Base-by-base conservation (phyloP, 106 monocot species). In the Allium fistulosum region DNA sequence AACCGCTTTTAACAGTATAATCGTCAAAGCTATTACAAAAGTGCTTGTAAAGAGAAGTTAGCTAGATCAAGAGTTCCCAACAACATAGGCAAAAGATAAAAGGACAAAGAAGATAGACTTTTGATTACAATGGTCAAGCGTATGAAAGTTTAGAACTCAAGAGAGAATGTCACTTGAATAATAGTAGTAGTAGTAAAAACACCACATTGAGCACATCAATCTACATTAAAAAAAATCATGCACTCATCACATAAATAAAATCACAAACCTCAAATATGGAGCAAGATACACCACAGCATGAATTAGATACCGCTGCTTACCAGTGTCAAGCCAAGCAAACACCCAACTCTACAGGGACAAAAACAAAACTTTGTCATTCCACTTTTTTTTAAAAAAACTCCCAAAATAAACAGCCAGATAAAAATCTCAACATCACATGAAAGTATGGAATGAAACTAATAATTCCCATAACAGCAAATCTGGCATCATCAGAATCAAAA, bases 381-480 rank as follows among this genome's bases (percentile, higher is more conserved):
- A 22, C 22, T 22, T 1, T 22, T 0, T 22, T 22, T 22, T 22
- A 22, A 22, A 22, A 22, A 22, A 22, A 22, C 22, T 22, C 22
- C 22, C 22, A 16, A 61, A 17, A 22, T 0, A 22, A 22, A 1
- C 0, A 1, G 22, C 22, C n/a, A n/a, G 22, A 46, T 28, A 28
- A 50, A 16, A 7, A 7, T 51, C 17, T 11, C 46, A 97, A 91
- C 92, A 92, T 69, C 96, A 91, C 92, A 77, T 92, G 84, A 78
- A 97, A 97, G 82, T 92, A 97, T 12, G 96, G 96, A 49, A 97
- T 85, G 76, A 97, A 69, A 77, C 88, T 81, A 46, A 97, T 82
- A 26, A 97, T 72, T 61, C 78, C 96, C 96, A 97, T 92, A 48
- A 88, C 96, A 4, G 74, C 96, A 69, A 92, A 74, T 69, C 84